Evolutionary conservation across 805 yeast genomes (phyloP).

Genomic region (Wickerhamiella lipophila): DNA sequence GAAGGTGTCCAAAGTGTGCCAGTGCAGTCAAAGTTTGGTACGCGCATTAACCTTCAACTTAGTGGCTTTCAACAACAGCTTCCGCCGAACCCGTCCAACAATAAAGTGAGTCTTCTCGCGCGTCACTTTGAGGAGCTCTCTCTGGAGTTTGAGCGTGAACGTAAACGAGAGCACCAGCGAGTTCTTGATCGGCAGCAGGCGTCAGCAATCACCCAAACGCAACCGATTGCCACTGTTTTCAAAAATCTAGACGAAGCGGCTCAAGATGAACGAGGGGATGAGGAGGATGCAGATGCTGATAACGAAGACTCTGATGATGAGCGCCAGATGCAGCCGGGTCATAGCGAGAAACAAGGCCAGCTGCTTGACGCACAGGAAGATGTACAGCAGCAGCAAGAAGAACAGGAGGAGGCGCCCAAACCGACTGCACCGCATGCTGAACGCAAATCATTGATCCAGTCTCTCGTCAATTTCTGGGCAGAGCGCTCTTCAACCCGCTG

Average conservation of each 20-base stretch:
- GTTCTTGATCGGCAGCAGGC: slow-evolving; percentile 43
- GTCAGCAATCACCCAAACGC: slow-evolving; percentile 63
- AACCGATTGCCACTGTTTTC: slow-evolving; percentile 84
- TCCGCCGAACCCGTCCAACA: not conserved
- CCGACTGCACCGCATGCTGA: slow-evolving; percentile 30
- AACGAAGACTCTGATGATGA: slow-evolving; percentile 9
- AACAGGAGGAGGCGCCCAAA: slow-evolving; percentile 6
- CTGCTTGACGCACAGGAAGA: not conserved
- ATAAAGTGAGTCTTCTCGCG: slow-evolving; percentile 29
- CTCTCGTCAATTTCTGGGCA: slow-evolving; percentile 90
- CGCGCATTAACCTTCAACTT: slow-evolving; percentile 17
- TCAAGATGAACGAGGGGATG: slow-evolving; percentile 11
- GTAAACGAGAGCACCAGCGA: slow-evolving; percentile 64
- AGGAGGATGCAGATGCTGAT: slow-evolving; percentile 12
- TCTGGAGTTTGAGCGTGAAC: slow-evolving; percentile 72
- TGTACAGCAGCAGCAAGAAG: not conserved
- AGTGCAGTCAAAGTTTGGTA: slow-evolving; percentile 18
- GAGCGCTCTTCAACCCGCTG: slow-evolving; percentile 91
- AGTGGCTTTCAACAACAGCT: slow-evolving; percentile 39
- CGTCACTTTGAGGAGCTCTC: slow-evolving; percentile 72
- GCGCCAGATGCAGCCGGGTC: too few relatives aligned
- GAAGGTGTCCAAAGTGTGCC: not conserved
- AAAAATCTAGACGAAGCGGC: slow-evolving; percentile 83
- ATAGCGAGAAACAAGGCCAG: too few relatives aligned
- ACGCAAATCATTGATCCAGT: slow-evolving; percentile 62